These are phyloP conservation scores for Aspergillus melleus DNA, from an alignment of 2,329 filamentous ascomycete species.

Conservation along the genomic window DNA sequence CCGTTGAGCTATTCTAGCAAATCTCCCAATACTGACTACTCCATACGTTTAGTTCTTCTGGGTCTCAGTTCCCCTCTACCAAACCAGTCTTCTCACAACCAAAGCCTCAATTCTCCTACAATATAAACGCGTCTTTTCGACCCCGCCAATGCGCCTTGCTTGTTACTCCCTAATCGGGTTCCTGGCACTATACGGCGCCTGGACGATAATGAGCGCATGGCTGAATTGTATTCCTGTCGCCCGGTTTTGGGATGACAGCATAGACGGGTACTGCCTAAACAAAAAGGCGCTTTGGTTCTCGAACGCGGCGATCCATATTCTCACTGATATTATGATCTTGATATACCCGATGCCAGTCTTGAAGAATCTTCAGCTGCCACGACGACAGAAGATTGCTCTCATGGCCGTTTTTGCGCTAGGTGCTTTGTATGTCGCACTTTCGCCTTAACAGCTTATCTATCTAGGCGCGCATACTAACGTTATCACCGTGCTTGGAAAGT, in stretches of 20 bases:
- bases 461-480: not conserved
- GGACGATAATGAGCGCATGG: slow-evolving; percentile 34
- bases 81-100: slow-evolving; percentile 33
- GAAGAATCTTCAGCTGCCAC: slow-evolving; percentile 40
- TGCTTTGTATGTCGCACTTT: slow-evolving; percentile 36
- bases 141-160: slow-evolving; percentile 30
- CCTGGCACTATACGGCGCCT: slow-evolving; percentile 33
- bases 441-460: not conserved
- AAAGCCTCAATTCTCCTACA: slow-evolving; percentile 39
- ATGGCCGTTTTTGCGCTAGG: slow-evolving; percentile 45
- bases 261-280: slow-evolving; percentile 37
- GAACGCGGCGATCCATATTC: slow-evolving; percentile 44
- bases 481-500: slow-evolving; percentile 22
- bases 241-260: slow-evolving; percentile 29
- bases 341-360: slow-evolving; percentile 45
- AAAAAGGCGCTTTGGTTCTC: slow-evolving; percentile 45
- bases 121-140: slow-evolving; percentile 37
- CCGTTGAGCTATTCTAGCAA: not conserved
- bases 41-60: slow-evolving; percentile 27
- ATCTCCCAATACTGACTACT: not conserved
- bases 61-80: slow-evolving; percentile 35
- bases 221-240: slow-evolving; percentile 31
- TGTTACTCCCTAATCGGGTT: slow-evolving; percentile 36
- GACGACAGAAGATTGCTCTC: slow-evolving; percentile 40
- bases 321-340: slow-evolving; percentile 45